Base-by-base conservation (phyloP, 805 yeast species). In the Kodamaea kaohsiungensis region DNA sequence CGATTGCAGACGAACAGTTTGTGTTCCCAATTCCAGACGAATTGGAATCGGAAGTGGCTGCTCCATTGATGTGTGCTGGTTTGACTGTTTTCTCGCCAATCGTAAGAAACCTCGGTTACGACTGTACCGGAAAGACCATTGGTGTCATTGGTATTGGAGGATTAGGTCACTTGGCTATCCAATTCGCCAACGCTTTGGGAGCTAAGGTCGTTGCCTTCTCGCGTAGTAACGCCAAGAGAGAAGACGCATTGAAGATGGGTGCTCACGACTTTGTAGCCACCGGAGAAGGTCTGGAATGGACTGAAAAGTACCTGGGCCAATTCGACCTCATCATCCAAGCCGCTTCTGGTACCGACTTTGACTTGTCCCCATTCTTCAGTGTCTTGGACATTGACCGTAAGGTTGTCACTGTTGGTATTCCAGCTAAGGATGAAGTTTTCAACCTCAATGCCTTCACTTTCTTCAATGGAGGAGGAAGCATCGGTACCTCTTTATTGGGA, bases 71-170 rank as follows among this genome's bases (percentile, higher is more conserved):
- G 63, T 82, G 86, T 68, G 86, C 83, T 55, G 86, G 85, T 48
- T 70, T 81, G 54, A 82, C 85, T 7, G 81, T 77, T 15, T 82
- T 70, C 60, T 78, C 82, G 27, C 86, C 86, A 19, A 66, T 81
- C 58, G 71, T 69, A 33, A 73, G 81, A 68, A 82, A 79, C 53
- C 76, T 61, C 9, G 67, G 66, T 45, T 50, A 59, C 33, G 58
- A 63, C 43, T 63, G 58, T 42, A 57, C 65, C 4, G 75, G 77
- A 18, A 73, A 74, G 46, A 77, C 71, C 46, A 86, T 85, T 49
- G 89, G 86, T 43, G 69, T 85, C 53, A 77, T 81, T 54, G 89
- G 88, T 52, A 76, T 85, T 55, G 89, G 89, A 50, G 89, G 89
- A 35, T 76, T 85, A 53, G 89, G 89, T 48, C 86, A 83, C 72